Conservation (phyloP, 805 yeast species). For the Zygoascus tannicola region DNA sequence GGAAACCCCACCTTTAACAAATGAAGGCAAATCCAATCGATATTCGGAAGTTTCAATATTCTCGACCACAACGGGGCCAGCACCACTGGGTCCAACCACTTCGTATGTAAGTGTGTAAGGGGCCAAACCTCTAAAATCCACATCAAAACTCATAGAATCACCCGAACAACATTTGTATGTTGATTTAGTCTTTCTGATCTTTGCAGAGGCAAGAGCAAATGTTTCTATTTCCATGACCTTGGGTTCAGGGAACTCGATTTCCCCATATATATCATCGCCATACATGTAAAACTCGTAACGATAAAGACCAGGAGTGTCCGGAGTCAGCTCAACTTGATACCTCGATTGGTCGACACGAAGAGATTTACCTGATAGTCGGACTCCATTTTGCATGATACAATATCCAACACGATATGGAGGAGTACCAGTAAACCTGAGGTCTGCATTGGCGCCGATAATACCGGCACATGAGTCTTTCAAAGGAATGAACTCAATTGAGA, state of each 20-base stretch:
- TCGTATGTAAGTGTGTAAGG: slow-evolving; percentile 71
- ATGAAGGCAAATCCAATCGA: slow-evolving; percentile 43
- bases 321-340: slow-evolving; percentile 57
- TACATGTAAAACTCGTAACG: slow-evolving; percentile 59
- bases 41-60: slow-evolving; percentile 33
- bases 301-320: slow-evolving; percentile 73
- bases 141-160: slow-evolving; percentile 38
- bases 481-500: slow-evolving; percentile 40
- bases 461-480: slow-evolving; percentile 87
- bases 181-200: slow-evolving; percentile 21
- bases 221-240: slow-evolving; percentile 25
- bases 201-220: slow-evolving; percentile 32
- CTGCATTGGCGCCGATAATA: slow-evolving; percentile 73
- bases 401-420: slow-evolving; percentile 73
- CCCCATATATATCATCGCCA: slow-evolving; percentile 50
- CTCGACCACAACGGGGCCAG: slow-evolving; percentile 34
- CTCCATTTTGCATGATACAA: slow-evolving; percentile 37
- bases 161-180: slow-evolving; percentile 38
- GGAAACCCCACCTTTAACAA: slow-evolving; percentile 65
- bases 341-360: slow-evolving; percentile 30
- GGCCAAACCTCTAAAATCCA: slow-evolving; percentile 64
- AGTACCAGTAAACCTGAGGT: slow-evolving; percentile 58
- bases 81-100: slow-evolving; percentile 48
- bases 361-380: slow-evolving; percentile 25
- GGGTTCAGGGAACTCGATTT: slow-evolving; percentile 7